Evolutionary conservation across 345 rosid genomes (phyloP), one percentile per base, ranked within the genome.

Genomic region (Noccaea bulbosa): DNA sequence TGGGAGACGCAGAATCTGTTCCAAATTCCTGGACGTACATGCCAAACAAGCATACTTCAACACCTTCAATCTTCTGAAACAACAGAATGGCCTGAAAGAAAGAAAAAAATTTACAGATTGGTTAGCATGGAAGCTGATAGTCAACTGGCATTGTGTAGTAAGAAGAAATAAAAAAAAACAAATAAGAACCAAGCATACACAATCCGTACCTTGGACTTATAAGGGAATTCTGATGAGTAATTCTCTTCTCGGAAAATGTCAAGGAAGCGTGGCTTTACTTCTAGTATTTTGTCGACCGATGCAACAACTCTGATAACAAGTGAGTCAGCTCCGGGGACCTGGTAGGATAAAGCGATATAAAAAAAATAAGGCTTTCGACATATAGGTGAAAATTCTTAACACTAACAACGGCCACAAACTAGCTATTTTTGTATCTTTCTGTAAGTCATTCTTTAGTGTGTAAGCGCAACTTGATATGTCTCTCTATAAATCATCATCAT

Each of bases 21-120:
- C 99, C 99, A 75, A 91, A 94, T 81, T 94, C 99, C 77, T 94
- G 99, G 70, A 94, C 99, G 67, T 94, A 94, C 99, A 94, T 94
- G 71, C 99, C 98, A 77, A 94, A 94, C 15, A 94, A 74, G 82
- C 99, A 91, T n/a, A 94, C 99, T 81, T 94, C 99, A 64, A 91
- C 99, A 24, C 99, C 99, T 82, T 94, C 98, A 77, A 94, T 94
- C 90, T 91, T 94, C 82, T 94, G 99, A 80, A 94, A 91, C 79
- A 94, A 74, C 77, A 94, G 70, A 81, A 94, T 54, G 22, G 91
- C 98, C 99, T 94, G 83, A 76, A 80, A 82, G 65, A 76, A 67
- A 80, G 44, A 55, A 74, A 20, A 27, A 17, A 20, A n/a, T n/a
- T n/a, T 15, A 37, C 45, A 59, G 6, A 15, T 61, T 67, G 24